phyloP scores from a whole-genome alignment of 768 basidiomycete species.

The Lactarius evosmus region DNA sequence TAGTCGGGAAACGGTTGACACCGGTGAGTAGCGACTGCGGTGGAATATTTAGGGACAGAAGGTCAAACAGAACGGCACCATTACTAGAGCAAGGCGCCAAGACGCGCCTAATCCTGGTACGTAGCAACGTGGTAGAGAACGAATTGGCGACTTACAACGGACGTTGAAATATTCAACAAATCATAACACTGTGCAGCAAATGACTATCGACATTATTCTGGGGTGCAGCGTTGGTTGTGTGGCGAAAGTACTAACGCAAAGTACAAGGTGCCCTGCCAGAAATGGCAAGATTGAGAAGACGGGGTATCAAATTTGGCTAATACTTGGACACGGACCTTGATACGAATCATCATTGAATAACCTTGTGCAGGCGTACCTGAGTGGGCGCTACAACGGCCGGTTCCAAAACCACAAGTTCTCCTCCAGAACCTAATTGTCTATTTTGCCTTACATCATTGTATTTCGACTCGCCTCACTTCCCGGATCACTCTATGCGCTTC shows the following conservation, averaged over 20 bases:
- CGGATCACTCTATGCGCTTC: too few relatives aligned
- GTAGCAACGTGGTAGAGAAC: neutral
- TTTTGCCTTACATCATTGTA: too few relatives aligned
- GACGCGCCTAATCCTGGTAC: neutral
- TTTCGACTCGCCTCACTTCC: too few relatives aligned
- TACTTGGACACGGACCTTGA: neutral
- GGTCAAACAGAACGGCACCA: neutral
- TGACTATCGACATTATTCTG: neutral
- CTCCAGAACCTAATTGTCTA: too few relatives aligned
- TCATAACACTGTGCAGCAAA: neutral
- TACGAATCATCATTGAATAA: neutral
- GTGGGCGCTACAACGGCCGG: too few relatives aligned
- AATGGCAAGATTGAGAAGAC: too few relatives aligned
- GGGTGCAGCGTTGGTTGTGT: neutral
- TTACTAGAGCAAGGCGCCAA: neutral
- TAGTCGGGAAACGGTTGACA: neutral
- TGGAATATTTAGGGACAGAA: neutral
- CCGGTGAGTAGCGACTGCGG: neutral
- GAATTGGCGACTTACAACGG: neutral
- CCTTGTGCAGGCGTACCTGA: too few relatives aligned
- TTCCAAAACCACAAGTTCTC: too few relatives aligned
- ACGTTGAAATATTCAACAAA: neutral
- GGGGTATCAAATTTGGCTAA: too few relatives aligned
- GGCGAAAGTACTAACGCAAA: slow-evolving; percentile 2
- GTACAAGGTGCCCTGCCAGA: neutral